Conservation (phyloP, 345 rosid genomes). For the Eucalyptus viminalis region DNA sequence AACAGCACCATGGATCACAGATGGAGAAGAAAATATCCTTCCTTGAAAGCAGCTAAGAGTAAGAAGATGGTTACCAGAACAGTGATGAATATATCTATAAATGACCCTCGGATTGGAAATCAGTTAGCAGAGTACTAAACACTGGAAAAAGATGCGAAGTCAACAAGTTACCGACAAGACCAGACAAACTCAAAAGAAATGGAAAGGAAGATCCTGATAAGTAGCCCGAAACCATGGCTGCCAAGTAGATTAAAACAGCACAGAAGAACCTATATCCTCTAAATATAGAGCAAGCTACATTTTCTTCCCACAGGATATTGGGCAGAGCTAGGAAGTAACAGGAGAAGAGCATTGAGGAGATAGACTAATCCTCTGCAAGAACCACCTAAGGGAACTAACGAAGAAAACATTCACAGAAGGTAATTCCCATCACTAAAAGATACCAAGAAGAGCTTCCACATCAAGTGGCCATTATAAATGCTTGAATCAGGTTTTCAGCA, state of each 20-base stretch:
- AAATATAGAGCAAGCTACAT: background rate
- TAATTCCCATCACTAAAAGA: conserved; percentile 24
- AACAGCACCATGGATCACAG: background rate
- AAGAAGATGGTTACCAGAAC: background rate
- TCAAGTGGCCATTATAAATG: conserved; percentile 91
- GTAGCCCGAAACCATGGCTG: background rate
- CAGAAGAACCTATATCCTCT: background rate
- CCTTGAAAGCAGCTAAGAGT: background rate
- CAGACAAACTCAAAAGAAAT: background rate
- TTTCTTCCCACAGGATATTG: background rate
- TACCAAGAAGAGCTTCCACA: conserved; percentile 1
- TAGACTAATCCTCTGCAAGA: background rate
- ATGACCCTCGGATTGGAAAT: background rate
- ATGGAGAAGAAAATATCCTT: background rate
- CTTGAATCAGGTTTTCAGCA: conserved; percentile 95
- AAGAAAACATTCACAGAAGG: conserved; percentile 9
- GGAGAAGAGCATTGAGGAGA: background rate
- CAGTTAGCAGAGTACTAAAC: background rate
- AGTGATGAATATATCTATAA: background rate
- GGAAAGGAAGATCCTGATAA: background rate
- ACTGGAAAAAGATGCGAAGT: background rate
- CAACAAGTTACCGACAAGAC: background rate
- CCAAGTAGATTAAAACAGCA: background rate
- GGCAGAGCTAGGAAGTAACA: background rate
- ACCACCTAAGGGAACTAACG: conserved; percentile 4